phyloP scores from a whole-genome alignment of 495 filamentous ascomycete species.

The Aspergillus wentii region DNA sequence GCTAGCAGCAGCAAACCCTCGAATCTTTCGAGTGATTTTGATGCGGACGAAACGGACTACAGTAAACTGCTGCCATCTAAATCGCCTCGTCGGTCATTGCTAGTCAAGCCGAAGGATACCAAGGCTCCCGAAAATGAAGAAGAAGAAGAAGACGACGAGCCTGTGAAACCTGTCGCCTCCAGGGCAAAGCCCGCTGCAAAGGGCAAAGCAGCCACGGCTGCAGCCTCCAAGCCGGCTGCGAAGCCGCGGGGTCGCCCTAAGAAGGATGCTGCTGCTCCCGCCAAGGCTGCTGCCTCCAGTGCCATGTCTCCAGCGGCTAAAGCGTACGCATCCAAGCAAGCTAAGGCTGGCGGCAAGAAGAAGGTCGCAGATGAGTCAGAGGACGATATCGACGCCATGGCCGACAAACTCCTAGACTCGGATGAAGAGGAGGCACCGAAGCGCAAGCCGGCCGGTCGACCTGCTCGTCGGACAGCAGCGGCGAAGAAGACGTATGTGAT shows the following conservation, averaged over 20 bases:
- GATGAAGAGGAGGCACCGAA: conserved; percentile 27
- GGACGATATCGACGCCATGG: conserved; percentile 49
- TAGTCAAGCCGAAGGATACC: conserved; percentile 53
- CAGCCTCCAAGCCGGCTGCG: conserved; percentile 29
- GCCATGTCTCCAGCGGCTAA: conserved; percentile 73
- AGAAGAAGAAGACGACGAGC: conserved; percentile 37
- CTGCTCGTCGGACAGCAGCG: conserved; percentile 49
- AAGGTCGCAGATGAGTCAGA: conserved; percentile 36
- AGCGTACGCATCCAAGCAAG: conserved; percentile 71
- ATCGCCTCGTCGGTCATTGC: conserved; percentile 50
- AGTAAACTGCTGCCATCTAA: conserved; percentile 65
- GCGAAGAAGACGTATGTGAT: conserved; percentile 51
- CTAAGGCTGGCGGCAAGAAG: conserved; percentile 46
- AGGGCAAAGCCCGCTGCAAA: conserved; percentile 24
- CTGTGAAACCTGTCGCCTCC: conserved; percentile 24
- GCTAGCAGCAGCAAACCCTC: conserved; percentile 54
- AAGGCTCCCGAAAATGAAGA: conserved; percentile 61
- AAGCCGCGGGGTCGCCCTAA: conserved; percentile 53
- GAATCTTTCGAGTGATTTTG: conserved; percentile 52
- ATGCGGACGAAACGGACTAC: conserved; percentile 81
- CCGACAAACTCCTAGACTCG: conserved; percentile 54
- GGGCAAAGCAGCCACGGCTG: conserved; percentile 19
- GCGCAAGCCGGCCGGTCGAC: conserved; percentile 37
- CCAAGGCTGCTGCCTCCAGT: conserved; percentile 36
- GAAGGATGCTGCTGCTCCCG: conserved; percentile 33